Base-by-base conservation (phyloP, 208 protist species). In the Trypanosoma mega region DNA sequence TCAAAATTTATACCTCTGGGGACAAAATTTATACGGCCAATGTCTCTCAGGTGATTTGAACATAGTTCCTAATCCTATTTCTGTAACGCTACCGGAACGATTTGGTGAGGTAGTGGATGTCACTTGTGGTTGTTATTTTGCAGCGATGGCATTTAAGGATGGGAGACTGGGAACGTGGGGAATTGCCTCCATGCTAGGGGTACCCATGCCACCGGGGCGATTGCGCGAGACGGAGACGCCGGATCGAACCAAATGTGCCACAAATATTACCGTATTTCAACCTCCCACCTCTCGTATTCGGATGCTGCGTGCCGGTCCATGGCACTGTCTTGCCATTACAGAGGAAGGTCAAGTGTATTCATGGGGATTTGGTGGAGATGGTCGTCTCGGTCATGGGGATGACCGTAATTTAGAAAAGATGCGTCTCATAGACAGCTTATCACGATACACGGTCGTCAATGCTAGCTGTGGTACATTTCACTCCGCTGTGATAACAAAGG, bases 1-100 rank as follows among this genome's bases (percentile, higher is more conserved):
- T 21, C 68, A 73, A 41, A 54, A 51, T 29, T 58, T 94, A 46
- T 90, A 83, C 60, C 49, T 72, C 31, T 92, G 85, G 82, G 88
- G 88, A 43, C 53, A 83, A 58, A 94, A 94, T 59, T 58, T 43
- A 11, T 85, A 75, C 62, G 82, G 85, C 9, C 88, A 94, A 71
- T 91, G 83, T 51, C 43, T 90, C 26, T 33, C 56, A 24, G 48
- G 63, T 0, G 66, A 59, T 18, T 29, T 50, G 16, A 62, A 34
- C 8, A 59, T 54, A 12, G 59, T 83, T 23, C 20, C 57, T 31
- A 51, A 16, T 14, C 58, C 58, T 12, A 41, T 46, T 2, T 24
- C 20, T 18, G n/a, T 64, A 31, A 52, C 57, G 23, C 16, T 65
- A 20, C 57, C 58, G 29, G 29, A 21, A 11, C 16, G 21, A 9